These are phyloP conservation scores for Polygonum maritimum DNA, from an alignment of 148 eudicot genomes.

Conservation along the genomic window DNA sequence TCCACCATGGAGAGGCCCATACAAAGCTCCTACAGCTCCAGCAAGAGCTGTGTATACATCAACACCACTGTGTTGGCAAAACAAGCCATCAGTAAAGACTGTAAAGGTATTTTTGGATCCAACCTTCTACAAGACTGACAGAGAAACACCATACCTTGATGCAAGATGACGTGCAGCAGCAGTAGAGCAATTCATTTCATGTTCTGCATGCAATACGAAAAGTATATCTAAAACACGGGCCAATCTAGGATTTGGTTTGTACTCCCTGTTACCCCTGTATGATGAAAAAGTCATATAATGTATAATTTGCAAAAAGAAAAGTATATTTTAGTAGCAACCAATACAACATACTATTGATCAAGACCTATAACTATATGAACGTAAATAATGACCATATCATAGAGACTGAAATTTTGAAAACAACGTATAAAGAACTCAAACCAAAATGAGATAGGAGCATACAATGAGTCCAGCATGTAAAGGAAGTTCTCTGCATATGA, in stretches of 20 bases:
- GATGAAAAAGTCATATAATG: neutral
- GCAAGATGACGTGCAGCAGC: conserved; percentile 99
- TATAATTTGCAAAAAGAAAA: neutral
- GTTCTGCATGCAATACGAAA: conserved; percentile 94
- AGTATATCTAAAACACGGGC: conserved; percentile 92
- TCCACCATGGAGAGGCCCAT: conserved; percentile 99
- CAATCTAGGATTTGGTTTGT: conserved; percentile 89
- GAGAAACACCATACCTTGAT: conserved; percentile 49
- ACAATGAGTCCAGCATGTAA: conserved; percentile 97
- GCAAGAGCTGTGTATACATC: conserved; percentile 99
- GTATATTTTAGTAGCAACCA: neutral
- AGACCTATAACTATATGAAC: neutral
- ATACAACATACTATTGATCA: neutral
- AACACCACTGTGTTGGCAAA: conserved; percentile 65
- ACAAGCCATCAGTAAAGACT: neutral
- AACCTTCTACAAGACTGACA: neutral
- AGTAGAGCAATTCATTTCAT: conserved; percentile 99
- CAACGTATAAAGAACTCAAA: neutral
- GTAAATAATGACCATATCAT: neutral
- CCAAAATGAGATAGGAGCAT: conserved; percentile 22
- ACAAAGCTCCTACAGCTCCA: conserved; percentile 97
- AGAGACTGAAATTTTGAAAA: neutral
- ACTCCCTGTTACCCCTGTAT: conserved; percentile 75
- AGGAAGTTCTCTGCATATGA: conserved; percentile 95
- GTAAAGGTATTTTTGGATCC: neutral